A percentile compares a stretch with the other conserved stretches of the same genome.
Evolutionary conservation across 2,329 filamentous ascomycete species (phyloP).

Genomic region (Cytospora leucostoma): DNA sequence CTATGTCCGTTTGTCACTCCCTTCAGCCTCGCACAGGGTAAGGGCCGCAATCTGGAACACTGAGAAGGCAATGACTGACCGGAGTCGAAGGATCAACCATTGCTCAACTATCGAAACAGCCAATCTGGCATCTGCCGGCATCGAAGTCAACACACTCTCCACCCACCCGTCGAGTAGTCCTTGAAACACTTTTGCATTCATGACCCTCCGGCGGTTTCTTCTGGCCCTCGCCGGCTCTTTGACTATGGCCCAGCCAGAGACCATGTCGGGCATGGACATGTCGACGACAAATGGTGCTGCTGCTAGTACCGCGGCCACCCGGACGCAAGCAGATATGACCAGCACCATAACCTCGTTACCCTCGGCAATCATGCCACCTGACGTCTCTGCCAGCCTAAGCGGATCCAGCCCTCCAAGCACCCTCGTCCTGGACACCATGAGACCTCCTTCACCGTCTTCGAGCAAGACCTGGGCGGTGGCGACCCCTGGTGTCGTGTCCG

Average conservation of each 20-base stretch:
- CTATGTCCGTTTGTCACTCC: slow-evolving; percentile 5
- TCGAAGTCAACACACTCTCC: background rate
- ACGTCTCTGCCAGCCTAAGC: slow-evolving; percentile 12
- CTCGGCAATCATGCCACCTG: slow-evolving; percentile 21
- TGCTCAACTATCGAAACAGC: background rate
- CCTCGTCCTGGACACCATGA: slow-evolving; percentile 21
- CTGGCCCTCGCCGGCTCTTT: slow-evolving; percentile 1
- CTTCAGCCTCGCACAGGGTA: slow-evolving; percentile 3
- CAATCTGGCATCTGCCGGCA: background rate
- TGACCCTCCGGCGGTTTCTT: background rate
- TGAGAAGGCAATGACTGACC: background rate
- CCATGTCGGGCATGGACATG: background rate
- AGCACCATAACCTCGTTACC: slow-evolving; percentile 9
- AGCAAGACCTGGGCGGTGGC: slow-evolving; percentile 10
- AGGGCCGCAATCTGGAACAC: background rate
- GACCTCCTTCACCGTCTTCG: slow-evolving; percentile 2
- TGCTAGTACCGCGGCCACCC: background rate
- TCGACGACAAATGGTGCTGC: background rate
- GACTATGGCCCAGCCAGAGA: slow-evolving; percentile 1
- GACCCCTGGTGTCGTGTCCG: background rate
- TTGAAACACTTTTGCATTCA: background rate
- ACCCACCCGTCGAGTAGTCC: background rate
- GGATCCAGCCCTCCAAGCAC: slow-evolving; percentile 18
- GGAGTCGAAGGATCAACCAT: background rate
- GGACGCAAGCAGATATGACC: background rate